phyloP scores from a whole-genome alignment of 495 filamentous ascomycete genomes.

The Aspergillus ostianus region DNA sequence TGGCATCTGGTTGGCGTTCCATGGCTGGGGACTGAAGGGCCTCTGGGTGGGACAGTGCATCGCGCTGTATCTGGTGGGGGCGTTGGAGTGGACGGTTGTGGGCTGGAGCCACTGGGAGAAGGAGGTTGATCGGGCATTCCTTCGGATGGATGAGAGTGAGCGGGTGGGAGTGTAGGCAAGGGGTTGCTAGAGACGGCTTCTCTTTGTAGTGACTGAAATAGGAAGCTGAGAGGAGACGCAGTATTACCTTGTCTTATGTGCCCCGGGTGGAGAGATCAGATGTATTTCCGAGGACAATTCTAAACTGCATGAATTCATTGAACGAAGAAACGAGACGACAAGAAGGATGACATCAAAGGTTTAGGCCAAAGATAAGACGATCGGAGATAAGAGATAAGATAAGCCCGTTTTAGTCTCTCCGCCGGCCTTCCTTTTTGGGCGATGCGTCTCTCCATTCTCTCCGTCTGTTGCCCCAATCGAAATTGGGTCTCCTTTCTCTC shows the following conservation, averaged over 20 bases:
- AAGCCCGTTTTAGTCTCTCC: neutral
- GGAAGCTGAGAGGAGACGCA: slow-evolving; percentile 13
- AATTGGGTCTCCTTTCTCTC: neutral
- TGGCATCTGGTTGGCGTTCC: slow-evolving; percentile 84
- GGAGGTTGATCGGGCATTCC: slow-evolving; percentile 74
- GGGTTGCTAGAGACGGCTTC: slow-evolving; percentile 1
- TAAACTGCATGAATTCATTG: neutral
- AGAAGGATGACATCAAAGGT: neutral
- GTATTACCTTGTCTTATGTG: neutral
- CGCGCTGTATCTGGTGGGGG: slow-evolving; percentile 79
- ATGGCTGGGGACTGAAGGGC: slow-evolving; percentile 83
- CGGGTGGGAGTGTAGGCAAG: slow-evolving; percentile 38
- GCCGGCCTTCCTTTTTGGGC: neutral
- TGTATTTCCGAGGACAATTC: neutral
- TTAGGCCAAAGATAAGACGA: neutral
- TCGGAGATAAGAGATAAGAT: neutral
- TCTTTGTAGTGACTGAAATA: slow-evolving; percentile 10
- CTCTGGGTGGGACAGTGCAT: slow-evolving; percentile 91
- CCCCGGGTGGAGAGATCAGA: neutral
- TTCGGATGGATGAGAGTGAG: slow-evolving; percentile 67
- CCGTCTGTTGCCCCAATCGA: neutral
- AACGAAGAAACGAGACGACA: neutral
- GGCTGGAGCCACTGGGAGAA: slow-evolving; percentile 73
- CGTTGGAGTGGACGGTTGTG: slow-evolving; percentile 78
- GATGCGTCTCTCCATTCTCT: neutral